Base-by-base conservation (phyloP, 176 grass and related monocot genomes). In the Alloteropsis semialata region DNA sequence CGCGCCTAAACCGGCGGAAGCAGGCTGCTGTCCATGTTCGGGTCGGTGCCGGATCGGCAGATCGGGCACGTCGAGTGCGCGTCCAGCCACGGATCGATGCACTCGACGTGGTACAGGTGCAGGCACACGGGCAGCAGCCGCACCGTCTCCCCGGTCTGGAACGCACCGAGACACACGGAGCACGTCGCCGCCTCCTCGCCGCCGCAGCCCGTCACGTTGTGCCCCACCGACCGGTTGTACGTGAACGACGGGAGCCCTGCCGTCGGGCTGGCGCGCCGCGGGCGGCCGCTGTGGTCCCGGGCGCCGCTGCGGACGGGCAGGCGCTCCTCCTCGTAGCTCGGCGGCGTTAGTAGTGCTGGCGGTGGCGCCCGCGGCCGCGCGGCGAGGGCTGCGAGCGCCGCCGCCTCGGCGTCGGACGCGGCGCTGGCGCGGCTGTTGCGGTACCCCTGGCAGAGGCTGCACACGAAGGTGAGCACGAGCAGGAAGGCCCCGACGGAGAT, bases 71-170 rank as follows among this genome's bases (percentile, higher is more conserved):
- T 87, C 2, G 88, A 60, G 74, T 90, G 79, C 49, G 59, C 68
- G 29, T 73, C 49, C 13, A 90, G 79, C 88, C 88, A 90, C 3
- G 74, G 69, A 16, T 90, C 80, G 84, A 87, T 83, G 88, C 88
- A 87, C 59, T 83, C 80, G 17, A 66, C 84, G 42, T 90, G 88
- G 68, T 78, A 90, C 1, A 85, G 72, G 67, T 90, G 88, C 42
- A 76, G 48, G 67, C 84, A 90, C 79, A 27, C 65, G n/a, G 88
- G 88, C 27, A 90, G 49, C 46, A 68, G 58, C 8, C 88, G 66
- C 8, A 86, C 79, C 49, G 33, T 56, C 79, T 90, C 88, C 13
- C 79, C 84, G 38, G 13, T 9, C 66, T 65, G 60, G 80, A 90
- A 73, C n/a, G 39, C 58, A n/a, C 30, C 79, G 32, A 90, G 88